Conservation (phyloP, 306 rosid genomes). For the Fagus crenata region DNA sequence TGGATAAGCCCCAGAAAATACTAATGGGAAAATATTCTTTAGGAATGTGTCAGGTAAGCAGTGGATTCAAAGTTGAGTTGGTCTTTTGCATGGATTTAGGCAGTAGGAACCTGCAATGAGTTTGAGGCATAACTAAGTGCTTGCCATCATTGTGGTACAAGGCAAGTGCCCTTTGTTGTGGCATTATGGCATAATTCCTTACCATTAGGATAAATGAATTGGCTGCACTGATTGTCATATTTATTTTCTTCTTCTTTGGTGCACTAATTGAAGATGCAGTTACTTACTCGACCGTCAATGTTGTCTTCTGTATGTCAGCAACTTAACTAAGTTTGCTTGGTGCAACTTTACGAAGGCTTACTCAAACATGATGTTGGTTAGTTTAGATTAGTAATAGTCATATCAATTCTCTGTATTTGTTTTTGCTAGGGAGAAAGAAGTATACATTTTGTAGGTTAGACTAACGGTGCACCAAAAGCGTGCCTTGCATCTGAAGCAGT, state of each 20-base stretch:
- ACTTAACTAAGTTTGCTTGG: not conserved
- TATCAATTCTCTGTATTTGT: not conserved
- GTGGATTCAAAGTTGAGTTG: conserved; percentile 7
- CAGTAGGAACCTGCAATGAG: not conserved
- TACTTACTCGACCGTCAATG: not conserved
- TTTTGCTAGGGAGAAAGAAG: not conserved
- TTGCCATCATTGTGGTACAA: not conserved
- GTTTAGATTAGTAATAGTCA: not conserved
- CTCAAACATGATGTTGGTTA: not conserved
- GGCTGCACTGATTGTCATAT: not conserved
- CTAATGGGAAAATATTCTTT: not conserved
- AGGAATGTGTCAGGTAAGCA: not conserved
- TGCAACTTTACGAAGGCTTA: not conserved
- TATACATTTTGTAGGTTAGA: not conserved
- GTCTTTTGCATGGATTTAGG: not conserved
- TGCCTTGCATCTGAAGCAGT: not conserved
- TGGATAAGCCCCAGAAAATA: not conserved
- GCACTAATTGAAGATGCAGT: not conserved
- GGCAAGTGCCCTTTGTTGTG: not conserved
- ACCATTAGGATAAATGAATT: not conserved
- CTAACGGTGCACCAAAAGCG: not conserved
- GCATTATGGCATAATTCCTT: not conserved
- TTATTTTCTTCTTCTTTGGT: not conserved
- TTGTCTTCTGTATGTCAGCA: not conserved
- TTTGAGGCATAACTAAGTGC: not conserved